Base-by-base conservation (phyloP, 148 eudicot genomes). In the Arbutus unedo region DNA sequence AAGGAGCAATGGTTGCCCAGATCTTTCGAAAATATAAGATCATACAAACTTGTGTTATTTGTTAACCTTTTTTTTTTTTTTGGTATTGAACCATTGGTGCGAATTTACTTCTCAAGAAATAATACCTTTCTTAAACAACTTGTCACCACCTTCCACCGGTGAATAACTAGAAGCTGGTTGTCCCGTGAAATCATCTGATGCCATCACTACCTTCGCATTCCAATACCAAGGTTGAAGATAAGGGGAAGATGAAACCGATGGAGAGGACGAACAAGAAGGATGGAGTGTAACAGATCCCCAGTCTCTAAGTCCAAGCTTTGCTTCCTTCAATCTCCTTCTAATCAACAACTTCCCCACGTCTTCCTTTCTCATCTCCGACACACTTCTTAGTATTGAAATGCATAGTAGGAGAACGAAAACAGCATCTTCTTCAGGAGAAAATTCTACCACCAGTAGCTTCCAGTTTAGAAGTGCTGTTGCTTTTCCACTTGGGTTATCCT, bases 391-490 rank as follows among this genome's bases (percentile, higher is more conserved):
- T 19, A 96, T 88, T 0, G 93, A 84, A 16, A 91, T 57, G 88
- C 93, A 87, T 18, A 96, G 55, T 45, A 96, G 92, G 21, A 96
- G 91, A 70, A 89, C 88, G 13, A 94, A 89, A 51, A 91, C 97
- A 3, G 92, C 92, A 44, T 96, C 98, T 85, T 96, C 99, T 89
- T 96, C 98, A 0, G 99, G 98, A 18, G 86, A 74, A 11, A 96
- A 19, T 83, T 96, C 99, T 0, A 94, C 78, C 51, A 88, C 91
- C 57, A 89, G 67, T 6, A 92, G 85, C 86, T 93, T 96, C 99
- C 99, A 96, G 83, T 96, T 96, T 10, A 96, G 72, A 21, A 96
- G 94, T 51, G 95, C 98, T 0, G 99, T 94, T 71, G 99, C 99
- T 85, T 89, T 94, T 73, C 99, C 99, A 47, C 51, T 84, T 5